Conservation (phyloP, 192 early-diverging fungal genomes). For the Linnemannia elongata region DNA sequence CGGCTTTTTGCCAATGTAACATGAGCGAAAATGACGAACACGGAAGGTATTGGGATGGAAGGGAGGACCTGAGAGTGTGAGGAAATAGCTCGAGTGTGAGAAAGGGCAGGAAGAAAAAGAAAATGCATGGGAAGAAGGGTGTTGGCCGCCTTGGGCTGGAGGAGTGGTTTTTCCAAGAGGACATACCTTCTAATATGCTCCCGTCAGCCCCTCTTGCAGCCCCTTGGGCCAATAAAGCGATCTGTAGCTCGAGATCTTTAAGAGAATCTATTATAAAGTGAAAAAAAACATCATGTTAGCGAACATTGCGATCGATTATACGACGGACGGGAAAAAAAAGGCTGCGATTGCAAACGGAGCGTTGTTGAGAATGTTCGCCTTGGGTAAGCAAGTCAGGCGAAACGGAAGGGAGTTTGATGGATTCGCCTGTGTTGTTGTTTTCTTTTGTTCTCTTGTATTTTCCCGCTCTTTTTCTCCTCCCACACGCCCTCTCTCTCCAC, state of each 20-base stretch:
- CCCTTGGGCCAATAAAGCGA: constrained; percentile 24
- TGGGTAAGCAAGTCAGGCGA: constrained; percentile 1
- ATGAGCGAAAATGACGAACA: too few relatives aligned
- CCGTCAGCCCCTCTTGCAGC: constrained; percentile 40
- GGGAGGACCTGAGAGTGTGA: background rate
- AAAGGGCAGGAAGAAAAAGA: background rate
- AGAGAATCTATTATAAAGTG: constrained; percentile 22
- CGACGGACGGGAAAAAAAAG: background rate
- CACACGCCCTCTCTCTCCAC: background rate
- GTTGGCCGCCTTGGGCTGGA: background rate
- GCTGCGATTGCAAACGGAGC: background rate
- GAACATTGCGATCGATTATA: background rate
- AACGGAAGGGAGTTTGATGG: background rate
- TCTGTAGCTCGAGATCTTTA: constrained; percentile 8
- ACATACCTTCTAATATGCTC: constrained; percentile 45
- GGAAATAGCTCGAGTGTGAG: too few relatives aligned
- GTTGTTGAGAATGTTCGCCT: background rate
- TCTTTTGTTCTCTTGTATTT: constrained; percentile 29
- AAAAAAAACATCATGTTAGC: background rate
- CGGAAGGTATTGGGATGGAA: too few relatives aligned
- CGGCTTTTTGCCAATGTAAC: too few relatives aligned
- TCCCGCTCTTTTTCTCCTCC: background rate
- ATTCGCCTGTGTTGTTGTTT: background rate
- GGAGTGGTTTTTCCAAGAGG: background rate
- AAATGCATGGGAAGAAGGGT: background rate